Base-by-base conservation (phyloP, 305 asterid species). In the Euphrasia arctica region DNA sequence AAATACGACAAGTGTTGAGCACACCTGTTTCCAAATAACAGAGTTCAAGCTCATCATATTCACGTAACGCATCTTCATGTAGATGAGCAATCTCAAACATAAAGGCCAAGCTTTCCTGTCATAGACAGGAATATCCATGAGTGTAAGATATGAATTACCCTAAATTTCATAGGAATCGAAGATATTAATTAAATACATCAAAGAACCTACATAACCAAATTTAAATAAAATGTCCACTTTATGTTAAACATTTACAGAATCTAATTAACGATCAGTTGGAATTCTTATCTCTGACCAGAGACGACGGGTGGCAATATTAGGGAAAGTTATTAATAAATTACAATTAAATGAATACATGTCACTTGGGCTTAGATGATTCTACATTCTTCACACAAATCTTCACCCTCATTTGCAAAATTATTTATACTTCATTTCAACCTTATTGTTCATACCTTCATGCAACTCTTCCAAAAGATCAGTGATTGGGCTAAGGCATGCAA, bases 1-100 rank as follows among this genome's bases (percentile, higher is more conserved):
- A 75, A 67, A 64, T 43, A 58, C 60, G 25, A 62, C 59, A 75
- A 31, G 55, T 67, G 52, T 68, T 47, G 42, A 54, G 72, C 73
- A 94, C 99, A 94, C 99, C 99, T 88, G 99, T 86, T 82, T 94
- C 99, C 81, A 84, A 79, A 82, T 90, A 94, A 79, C 99, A 90
- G 79, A 94, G 99, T 77, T 94, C 99, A 75, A 94, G 90, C 80
- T 94, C 97, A 49, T 93, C 99, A 65, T 90, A 93, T 82, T 93
- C 99, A 79, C 97, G 97, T 65, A 90, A 81, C 66, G 99, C 95
- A 81, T 93, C 99, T 82, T 93, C 99, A 73, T 90, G 92, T 70
- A 90, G 96, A 85, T 83, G 90, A 73, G 95, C 93, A 78, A 90
- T 80, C 83, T 93, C 99, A 67, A 93, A 93, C 97, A 93, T 93